Evolutionary conservation across 169 alveolate genomes (phyloP), one percentile per base, ranked within the genome.

Genomic region (Eimeria acervulina): DNA sequence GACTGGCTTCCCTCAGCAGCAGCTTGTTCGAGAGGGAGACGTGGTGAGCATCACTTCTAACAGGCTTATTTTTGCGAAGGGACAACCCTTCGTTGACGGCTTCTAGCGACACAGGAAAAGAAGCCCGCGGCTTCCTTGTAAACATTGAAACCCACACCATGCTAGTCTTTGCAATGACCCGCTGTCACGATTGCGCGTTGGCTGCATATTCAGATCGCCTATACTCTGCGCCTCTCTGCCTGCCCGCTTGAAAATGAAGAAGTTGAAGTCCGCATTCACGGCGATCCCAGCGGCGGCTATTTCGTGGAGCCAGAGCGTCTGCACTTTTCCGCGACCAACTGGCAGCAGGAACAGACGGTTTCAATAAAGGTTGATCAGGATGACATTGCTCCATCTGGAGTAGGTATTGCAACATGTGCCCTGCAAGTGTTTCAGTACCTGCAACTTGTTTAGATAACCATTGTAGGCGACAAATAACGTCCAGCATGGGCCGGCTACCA

Each of bases 1-100:
- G 47, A 76, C 40, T 26, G 80, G 63, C 15, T 87, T 87, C 28
- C 94, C 94, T 26, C 80, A 87, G 26, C 94, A 87, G 61, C 94
- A 87, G 61, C 83, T 87, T 8, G 94, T 87, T 87, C 78, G 83
- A 40, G 94, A 87, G 51, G 94, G 94, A 66, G 94, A 26, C 38
- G 26, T 0, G 94, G 94, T 87, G 83, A 87, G 61, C 94, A 87
- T 31, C 0, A 1, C 28, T 36, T 0, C 68, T 17, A 12, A 40
- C 66, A 8, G 89, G 12, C 33, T 12, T 10, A 3, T 1, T 6
- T 1, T 42, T n/a, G 38, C 38, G 10, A 42, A 40, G 26, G 0
- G n/a, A n/a, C n/a, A n/a, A n/a, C n/a, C n/a, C n/a, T n/a, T n/a
- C n/a, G n/a, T n/a, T 5, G 51, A 17, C 28, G 51, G 31, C 52